Percentiles rank a stretch among this genome's conserved stretches.
Conservation (phyloP, 1,139 yeast species). For the Scheffersomyces parashehatae region DNA sequence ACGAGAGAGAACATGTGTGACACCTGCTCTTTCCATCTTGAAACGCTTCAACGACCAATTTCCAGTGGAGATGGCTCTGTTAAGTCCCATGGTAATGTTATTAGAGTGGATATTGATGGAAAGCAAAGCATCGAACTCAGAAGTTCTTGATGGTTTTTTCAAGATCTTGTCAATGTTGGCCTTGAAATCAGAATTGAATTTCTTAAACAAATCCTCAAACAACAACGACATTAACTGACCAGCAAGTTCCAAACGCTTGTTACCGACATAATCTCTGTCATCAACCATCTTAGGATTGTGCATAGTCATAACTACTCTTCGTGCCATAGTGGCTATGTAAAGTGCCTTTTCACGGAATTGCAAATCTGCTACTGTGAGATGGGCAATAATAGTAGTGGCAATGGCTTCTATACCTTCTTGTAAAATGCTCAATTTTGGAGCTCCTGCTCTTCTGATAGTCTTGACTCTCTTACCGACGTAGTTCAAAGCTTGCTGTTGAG, state of each 20-base stretch:
- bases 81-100: conserved; percentile 90
- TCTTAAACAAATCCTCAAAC: conserved; percentile 95
- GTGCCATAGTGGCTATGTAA: conserved; percentile 93
- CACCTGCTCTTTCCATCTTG: conserved; percentile 99
- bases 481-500: conserved; percentile 92
- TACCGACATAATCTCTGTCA: conserved; percentile 98
- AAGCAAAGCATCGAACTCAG: conserved; percentile 90
- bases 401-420: conserved; percentile 98
- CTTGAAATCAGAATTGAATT: conserved; percentile 91
- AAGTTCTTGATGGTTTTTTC: conserved; percentile 91
- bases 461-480: conserved; percentile 90
- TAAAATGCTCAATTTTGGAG: conserved; percentile 73
- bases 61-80: conserved; percentile 96
- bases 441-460: conserved; percentile 82
- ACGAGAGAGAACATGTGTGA: conserved; percentile 91
- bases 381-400: conserved; percentile 96
- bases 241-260: conserved; percentile 93
- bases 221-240: conserved; percentile 94
- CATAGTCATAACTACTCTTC: conserved; percentile 95
- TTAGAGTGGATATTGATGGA: conserved; percentile 89
- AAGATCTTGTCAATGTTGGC: conserved; percentile 90
- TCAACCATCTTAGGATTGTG: conserved; percentile 94
- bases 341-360: conserved; percentile 94
- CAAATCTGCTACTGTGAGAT: conserved; percentile 79
- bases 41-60: conserved; percentile 98